Base-by-base conservation (phyloP, 495 filamentous ascomycete genomes). In the Neurospora sp. region DNA sequence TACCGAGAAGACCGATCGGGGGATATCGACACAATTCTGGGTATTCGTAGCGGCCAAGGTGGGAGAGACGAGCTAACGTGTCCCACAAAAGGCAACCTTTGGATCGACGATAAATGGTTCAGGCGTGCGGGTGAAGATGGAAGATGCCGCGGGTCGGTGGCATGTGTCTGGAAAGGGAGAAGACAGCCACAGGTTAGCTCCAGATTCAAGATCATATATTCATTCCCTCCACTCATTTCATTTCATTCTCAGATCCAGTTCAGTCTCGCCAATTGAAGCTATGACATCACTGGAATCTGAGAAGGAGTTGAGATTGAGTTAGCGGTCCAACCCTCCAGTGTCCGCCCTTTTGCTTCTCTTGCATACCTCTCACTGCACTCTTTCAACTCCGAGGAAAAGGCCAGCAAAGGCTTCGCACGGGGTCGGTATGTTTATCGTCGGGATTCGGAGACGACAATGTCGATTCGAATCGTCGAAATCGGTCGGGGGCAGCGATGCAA, bases 41-140 rank as follows among this genome's bases (percentile, higher is more conserved):
- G 42, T 20, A 5, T 18, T 46, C 3, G 48, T 6, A 59, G 79
- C 75, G 76, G 76, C 78, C 76, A 83, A 78, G 81, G 88, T 87
- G 86, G 86, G 85, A 90, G 89, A 86, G 82, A 89, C 89, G 89
- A 91, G 87, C 85, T 84, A 91, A 91, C 89, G 89, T 87, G 87
- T 91, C 89, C 89, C 87, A 89, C 88, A 84, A 81, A 85, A 84
- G 83, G 82, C 84, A 74, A 77, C 77, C 79, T 70, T 81, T 70
- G 80, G 81, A 78, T 82, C 81, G 80, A 81, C 83, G 72, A 77
- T 2, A 31, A 31, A 27, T 76, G 74, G 77, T 76, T 77, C 76
- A 79, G 79, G 80, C 82, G 80, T 78, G 82, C 81, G 76, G 73
- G 83, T 86, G 83, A 80, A 66, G 54, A 66, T 72, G 74, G 74